Base-by-base conservation (phyloP, 2,329 filamentous ascomycete genomes). In the Apiospora malaysiana region DNA sequence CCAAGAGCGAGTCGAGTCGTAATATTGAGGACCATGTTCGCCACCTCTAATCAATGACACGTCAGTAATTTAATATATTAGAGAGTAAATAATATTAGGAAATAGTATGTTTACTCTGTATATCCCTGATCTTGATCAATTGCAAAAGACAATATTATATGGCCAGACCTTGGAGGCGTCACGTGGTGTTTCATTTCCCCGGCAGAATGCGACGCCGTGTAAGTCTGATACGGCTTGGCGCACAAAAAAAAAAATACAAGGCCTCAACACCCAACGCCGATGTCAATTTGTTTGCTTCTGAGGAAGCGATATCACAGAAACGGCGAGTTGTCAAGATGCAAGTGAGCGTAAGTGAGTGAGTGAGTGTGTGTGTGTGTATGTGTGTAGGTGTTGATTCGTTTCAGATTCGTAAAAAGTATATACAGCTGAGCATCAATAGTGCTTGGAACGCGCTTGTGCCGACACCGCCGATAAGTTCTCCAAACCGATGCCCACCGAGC, bases 381-480 rank as follows among this genome's bases (percentile, higher is more conserved):
- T 45, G 42, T 45, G 12, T 37, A 45, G 37, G 32, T 68, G 66
- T 47, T 68, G 66, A 47, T 68, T 68, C 66, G 32, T 68, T 47
- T 68, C 43, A 45, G 43, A 68, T 68, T 47, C 66, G 25, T 32
- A 37, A 68, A 68, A 40, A 63, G 7, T 68, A 68, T 68, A 47
- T 47, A 68, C 66, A 68, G 66, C 43, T 47, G 66, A 68, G 46
- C 66, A 68, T 68, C 66, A 37, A 37, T 32, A 45, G 42, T 32
- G 43, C 43, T 68, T 47, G 32, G 16, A 37, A 25, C 46, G 43
- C 43, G 66, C 66, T 27, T 47, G 32, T 45, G 25, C 43, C 66
- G 43, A 68, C 66, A 68, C 46, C 66, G 66, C 43, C 66, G 32
- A 67, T 46, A 37, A 45, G 25, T 37, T 68, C 66, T 25, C 66